Evolutionary conservation across 2,329 filamentous ascomycete genomes (phyloP).

Genomic region (Laburnicola sp.): DNA sequence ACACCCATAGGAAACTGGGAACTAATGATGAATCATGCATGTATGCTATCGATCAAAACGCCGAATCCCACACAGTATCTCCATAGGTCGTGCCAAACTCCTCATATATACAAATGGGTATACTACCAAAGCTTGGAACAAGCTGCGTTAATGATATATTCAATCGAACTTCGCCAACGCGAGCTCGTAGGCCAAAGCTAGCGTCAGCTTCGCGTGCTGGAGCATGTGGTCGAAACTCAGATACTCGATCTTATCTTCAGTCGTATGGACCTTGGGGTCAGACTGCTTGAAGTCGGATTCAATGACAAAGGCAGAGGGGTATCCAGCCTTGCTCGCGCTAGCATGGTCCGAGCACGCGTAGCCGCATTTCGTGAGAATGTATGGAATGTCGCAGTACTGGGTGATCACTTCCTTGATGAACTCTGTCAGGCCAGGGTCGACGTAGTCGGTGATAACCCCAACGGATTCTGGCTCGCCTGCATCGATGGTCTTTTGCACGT

Average conservation of each 20-base stretch:
- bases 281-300: conserved; percentile 68
- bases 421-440: conserved; percentile 76
- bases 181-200: conserved; percentile 82
- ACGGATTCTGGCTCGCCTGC: conserved; percentile 82
- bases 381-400: conserved; percentile 86
- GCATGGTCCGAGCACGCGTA: conserved; percentile 81
- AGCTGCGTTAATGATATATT: background rate
- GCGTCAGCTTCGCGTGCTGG: conserved; percentile 81
- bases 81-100: too few species aligned
- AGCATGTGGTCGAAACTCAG: conserved; percentile 88
- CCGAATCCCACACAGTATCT: too few species aligned
- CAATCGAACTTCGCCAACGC: conserved; percentile 71
- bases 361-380: conserved; percentile 82
- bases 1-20: too few species aligned
- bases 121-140: background rate
- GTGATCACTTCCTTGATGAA: conserved; percentile 91
- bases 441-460: conserved; percentile 90
- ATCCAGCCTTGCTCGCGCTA: conserved; percentile 72
- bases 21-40: too few species aligned
- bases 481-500: conserved; percentile 77
- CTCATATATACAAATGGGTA: too few species aligned
- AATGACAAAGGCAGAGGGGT: conserved; percentile 75
- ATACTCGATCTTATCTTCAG: conserved; percentile 70
- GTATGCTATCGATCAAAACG: background rate
- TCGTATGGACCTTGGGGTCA: conserved; percentile 70